Conservation (phyloP, 257 asterid genomes). For the Rehmannia glutinosa region DNA sequence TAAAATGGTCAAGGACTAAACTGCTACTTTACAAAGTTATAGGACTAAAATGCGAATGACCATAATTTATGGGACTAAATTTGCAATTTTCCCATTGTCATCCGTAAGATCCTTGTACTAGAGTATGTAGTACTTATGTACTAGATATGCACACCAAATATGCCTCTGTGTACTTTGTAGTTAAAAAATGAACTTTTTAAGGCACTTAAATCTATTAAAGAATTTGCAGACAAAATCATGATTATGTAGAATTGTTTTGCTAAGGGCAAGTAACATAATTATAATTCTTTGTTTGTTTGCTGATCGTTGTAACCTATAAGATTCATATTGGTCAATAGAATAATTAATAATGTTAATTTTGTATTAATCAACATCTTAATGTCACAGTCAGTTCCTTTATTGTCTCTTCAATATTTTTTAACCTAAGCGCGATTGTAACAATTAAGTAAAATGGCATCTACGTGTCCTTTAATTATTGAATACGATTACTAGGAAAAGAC, state of each 20-base stretch:
- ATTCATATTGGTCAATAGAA: constrained; percentile 13
- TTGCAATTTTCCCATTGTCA: no score
- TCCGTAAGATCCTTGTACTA: no score
- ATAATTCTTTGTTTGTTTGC: constrained; percentile 8
- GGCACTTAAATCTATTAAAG: background rate
- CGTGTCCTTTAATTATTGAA: background rate
- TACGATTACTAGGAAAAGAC: no score
- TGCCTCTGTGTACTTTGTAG: no score
- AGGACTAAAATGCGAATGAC: no score
- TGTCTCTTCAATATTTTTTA: background rate
- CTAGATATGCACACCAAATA: background rate
- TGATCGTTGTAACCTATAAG: background rate
- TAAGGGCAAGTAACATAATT: constrained; percentile 16
- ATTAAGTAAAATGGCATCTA: constrained; percentile 10
- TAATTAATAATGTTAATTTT: constrained; percentile 1
- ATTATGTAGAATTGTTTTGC: background rate
- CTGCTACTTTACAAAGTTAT: no score
- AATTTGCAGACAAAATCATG: background rate
- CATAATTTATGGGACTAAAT: no score
- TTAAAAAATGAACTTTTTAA: background rate
- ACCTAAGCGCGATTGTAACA: background rate
- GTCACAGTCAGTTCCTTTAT: constrained; percentile 9
- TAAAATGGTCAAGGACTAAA: no score
- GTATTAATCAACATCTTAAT: no score
- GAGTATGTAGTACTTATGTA: no score